Conservation (phyloP, 108 stramenopile genomes). For the Nitzschia putrida region DNA sequence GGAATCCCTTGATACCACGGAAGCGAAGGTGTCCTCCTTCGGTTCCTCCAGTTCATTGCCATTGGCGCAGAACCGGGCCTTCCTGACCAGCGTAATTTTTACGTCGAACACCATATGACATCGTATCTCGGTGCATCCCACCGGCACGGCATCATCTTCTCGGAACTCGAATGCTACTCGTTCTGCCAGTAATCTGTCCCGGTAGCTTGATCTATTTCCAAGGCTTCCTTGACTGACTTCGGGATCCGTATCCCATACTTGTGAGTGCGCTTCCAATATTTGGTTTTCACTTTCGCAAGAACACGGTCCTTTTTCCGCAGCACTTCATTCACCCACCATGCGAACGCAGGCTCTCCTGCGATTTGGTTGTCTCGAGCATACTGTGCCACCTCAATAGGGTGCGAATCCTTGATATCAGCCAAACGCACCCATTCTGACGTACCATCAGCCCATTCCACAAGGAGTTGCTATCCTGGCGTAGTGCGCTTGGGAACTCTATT, state of each 20-base stretch:
- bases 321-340: conserved; percentile 46
- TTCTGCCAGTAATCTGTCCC: conserved; percentile 47
- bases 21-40: conserved; percentile 3
- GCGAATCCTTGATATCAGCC: conserved; percentile 39
- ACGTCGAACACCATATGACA: conserved; percentile 36
- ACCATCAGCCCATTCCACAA: conserved; percentile 30
- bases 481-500: background rate
- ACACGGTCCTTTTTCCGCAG: conserved; percentile 29
- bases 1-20: conserved; percentile 42
- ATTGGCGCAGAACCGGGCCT: conserved; percentile 11
- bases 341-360: conserved; percentile 34
- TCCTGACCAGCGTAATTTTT: conserved; percentile 36
- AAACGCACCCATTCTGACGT: conserved; percentile 23
- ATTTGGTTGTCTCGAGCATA: conserved; percentile 26
- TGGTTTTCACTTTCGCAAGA: conserved; percentile 39
- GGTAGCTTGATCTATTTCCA: conserved; percentile 33
- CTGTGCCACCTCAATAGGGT: conserved; percentile 39
- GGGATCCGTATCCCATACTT: conserved; percentile 52
- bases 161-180: conserved; percentile 40
- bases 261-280: conserved; percentile 47
- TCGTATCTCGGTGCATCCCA: conserved; percentile 27
- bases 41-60: background rate
- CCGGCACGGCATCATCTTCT: conserved; percentile 22
- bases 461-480: conserved; percentile 34
- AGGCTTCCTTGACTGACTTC: conserved; percentile 38